Percentiles rank a stretch among this genome's conserved stretches.
Conservation (phyloP, 257 asterid genomes). For the Nicotiana undulata region DNA sequence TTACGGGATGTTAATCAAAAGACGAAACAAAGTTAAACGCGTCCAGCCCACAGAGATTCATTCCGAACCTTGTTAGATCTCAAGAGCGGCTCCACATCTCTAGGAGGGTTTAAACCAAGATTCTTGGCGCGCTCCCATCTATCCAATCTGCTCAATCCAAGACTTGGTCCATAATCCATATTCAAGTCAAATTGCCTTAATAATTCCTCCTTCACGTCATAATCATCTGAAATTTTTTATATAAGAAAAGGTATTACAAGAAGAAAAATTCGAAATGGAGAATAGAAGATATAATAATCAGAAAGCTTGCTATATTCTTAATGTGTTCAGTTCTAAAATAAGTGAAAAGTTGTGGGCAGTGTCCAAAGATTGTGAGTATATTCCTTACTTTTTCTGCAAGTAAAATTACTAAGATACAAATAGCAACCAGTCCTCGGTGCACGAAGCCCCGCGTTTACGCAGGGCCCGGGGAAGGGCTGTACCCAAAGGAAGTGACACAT, state of each 20-base stretch:
- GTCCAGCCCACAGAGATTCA: constrained; percentile 9
- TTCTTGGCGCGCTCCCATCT: constrained; percentile 24
- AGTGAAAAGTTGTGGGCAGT: background rate
- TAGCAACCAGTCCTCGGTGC: background rate
- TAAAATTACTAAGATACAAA: background rate
- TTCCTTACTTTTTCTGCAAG: background rate
- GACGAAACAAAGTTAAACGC: background rate
- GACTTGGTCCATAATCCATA: constrained; percentile 20
- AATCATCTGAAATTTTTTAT: constrained; percentile 4
- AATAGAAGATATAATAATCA: background rate
- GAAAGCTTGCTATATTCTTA: background rate
- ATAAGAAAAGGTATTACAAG: background rate
- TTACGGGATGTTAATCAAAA: background rate
- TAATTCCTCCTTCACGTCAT: constrained; percentile 9
- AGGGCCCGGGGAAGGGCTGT: too few species aligned
- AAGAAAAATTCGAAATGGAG: background rate
- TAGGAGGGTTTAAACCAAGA: constrained; percentile 21
- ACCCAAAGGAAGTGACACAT: background rate
- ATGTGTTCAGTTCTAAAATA: background rate
- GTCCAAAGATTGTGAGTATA: background rate
- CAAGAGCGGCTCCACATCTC: constrained; percentile 1
- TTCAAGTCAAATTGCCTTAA: constrained; percentile 25
- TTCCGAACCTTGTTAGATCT: background rate
- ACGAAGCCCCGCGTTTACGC: too few species aligned
- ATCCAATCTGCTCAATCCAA: constrained; percentile 21